Evolutionary conservation across 176 grass and related monocot genomes (phyloP).

Genomic region (Zizania latifolia): DNA sequence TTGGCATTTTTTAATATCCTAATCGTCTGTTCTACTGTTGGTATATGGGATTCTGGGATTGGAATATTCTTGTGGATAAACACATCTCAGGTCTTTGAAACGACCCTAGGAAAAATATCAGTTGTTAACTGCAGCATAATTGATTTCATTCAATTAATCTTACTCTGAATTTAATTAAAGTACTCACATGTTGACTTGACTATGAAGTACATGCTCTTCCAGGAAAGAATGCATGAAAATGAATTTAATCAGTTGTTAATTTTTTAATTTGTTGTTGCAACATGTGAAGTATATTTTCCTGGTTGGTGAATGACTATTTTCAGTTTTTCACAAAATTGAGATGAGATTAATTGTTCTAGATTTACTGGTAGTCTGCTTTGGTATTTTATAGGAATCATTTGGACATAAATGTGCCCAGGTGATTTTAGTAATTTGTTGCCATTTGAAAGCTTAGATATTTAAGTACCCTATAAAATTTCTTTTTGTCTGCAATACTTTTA

Average conservation of each 20-base stretch:
- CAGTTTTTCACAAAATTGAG: neutral
- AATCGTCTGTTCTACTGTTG: neutral
- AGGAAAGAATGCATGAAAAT: conserved; percentile 2
- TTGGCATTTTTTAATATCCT: conserved; percentile 18
- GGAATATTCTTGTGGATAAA: conserved; percentile 50
- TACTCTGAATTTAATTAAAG: neutral
- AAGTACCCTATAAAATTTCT: neutral
- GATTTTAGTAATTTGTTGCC: neutral
- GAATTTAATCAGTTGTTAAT: no score
- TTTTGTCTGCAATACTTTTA: neutral
- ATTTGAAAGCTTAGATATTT: neutral
- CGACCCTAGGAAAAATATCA: neutral
- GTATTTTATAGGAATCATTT: neutral
- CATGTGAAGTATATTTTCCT: neutral
- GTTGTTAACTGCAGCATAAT: neutral
- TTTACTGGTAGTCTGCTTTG: neutral
- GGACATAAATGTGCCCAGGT: neutral
- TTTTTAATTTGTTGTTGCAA: neutral
- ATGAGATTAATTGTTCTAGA: neutral
- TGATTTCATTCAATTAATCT: neutral
- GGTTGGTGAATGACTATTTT: neutral
- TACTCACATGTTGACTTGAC: conserved; percentile 19
- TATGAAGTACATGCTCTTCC: neutral
- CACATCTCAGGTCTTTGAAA: conserved; percentile 24
- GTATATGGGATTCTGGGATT: conserved; percentile 32